These are phyloP conservation scores for Candida lessepsii DNA, from an alignment of 805 yeast genomes.

Conservation along the genomic window DNA sequence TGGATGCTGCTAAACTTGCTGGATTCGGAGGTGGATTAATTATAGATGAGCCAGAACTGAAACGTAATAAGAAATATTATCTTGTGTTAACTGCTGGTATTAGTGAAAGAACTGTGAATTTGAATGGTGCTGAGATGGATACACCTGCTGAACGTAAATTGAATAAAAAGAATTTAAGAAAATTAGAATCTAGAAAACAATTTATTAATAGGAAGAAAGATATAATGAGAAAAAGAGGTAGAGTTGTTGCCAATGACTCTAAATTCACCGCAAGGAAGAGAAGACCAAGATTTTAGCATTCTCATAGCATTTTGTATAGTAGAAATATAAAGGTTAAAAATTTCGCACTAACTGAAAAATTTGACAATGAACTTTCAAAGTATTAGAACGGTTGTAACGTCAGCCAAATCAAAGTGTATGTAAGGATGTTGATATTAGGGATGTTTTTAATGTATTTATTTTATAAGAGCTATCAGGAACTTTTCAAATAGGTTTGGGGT, in stretches of 20 bases:
- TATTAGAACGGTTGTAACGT: slow-evolving; percentile 5
- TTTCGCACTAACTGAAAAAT: slow-evolving; percentile 4
- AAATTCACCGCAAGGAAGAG: slow-evolving; percentile 83
- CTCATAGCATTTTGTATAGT: slow-evolving; percentile 4
- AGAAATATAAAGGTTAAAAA: neutral
- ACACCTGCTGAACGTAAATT: slow-evolving; percentile 47
- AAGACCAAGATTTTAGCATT: slow-evolving; percentile 37
- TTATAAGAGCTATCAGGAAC: too few species aligned
- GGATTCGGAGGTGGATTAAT: slow-evolving; percentile 97
- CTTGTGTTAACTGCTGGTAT: slow-evolving; percentile 86
- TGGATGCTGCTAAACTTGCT: slow-evolving; percentile 83
- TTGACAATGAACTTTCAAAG: slow-evolving; percentile 6
- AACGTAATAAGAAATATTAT: slow-evolving; percentile 87
- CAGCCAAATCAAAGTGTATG: slow-evolving; percentile 5
- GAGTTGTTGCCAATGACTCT: slow-evolving; percentile 83
- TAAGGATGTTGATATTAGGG: neutral
- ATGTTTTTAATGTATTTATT: too few species aligned
- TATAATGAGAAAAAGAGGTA: slow-evolving; percentile 87
- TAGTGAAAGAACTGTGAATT: slow-evolving; percentile 70
- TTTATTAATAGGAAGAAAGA: slow-evolving; percentile 90
- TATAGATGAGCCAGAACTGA: slow-evolving; percentile 89
- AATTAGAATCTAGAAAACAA: slow-evolving; percentile 72
- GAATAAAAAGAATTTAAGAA: slow-evolving; percentile 49
- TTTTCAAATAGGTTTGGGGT: too few species aligned
- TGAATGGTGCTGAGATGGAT: slow-evolving; percentile 80